Percentiles rank a stretch among this genome's conserved stretches.
phyloP scores from a whole-genome alignment of 495 filamentous ascomycete genomes.

The Melanomma pulvis-pyrius region DNA sequence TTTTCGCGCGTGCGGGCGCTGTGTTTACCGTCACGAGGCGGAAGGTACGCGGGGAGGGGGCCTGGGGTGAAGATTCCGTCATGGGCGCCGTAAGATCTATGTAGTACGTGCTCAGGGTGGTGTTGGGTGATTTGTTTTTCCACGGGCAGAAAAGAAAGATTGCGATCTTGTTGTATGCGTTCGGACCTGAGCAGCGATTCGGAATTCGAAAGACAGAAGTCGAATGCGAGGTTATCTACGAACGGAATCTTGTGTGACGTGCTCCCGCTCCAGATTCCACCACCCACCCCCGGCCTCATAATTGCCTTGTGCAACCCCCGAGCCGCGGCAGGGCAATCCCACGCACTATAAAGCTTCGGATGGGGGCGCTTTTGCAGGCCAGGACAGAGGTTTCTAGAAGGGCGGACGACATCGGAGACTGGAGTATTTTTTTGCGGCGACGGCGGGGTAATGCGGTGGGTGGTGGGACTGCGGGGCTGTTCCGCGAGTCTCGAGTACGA shows the following conservation, averaged over 20 bases:
- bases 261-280: no score
- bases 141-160: no score
- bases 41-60: slow-evolving; percentile 50
- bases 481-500: background rate
- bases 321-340: background rate
- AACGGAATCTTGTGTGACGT: no score
- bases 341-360: background rate
- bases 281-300: no score
- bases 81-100: background rate
- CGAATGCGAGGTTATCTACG: no score
- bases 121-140: no score
- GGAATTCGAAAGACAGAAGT: no score
- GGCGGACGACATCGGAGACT: background rate
- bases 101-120: background rate
- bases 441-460: background rate
- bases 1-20: slow-evolving; percentile 65
- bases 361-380: no score
- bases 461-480: background rate
- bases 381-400: background rate
- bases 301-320: no score
- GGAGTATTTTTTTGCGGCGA: background rate
- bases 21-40: slow-evolving; percentile 70
- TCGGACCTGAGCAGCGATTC: no score
- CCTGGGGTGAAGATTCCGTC: slow-evolving; percentile 33
- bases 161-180: no score